Conservation (phyloP, 192 early-diverging fungal species). For the Backusella psychrophila region DNA sequence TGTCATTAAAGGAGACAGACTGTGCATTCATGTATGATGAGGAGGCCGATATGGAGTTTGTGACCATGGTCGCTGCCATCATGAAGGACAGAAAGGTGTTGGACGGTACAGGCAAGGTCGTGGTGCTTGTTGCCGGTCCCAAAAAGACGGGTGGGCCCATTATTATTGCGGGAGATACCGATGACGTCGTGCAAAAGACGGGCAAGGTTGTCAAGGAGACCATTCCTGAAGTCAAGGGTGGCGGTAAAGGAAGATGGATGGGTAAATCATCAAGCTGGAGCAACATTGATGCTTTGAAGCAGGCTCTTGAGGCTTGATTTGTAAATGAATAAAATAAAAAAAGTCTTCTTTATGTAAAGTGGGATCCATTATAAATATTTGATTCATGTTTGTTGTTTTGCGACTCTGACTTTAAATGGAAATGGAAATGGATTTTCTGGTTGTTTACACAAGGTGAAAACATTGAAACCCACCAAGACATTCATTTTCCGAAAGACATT, state of each 20-base stretch:
- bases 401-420: too few species aligned
- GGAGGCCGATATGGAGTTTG: slow-evolving; percentile 50
- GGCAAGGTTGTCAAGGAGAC: slow-evolving; percentile 19
- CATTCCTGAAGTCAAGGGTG: slow-evolving; percentile 44
- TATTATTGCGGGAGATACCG: slow-evolving; percentile 37
- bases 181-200: slow-evolving; percentile 38
- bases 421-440: too few species aligned
- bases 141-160: slow-evolving; percentile 42
- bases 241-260: slow-evolving; percentile 50
- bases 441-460: too few species aligned
- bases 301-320: slow-evolving; percentile 1
- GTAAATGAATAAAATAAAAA: background rate
- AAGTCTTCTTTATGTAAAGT: too few species aligned
- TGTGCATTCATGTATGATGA: slow-evolving; percentile 39
- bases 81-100: slow-evolving; percentile 38
- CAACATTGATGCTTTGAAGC: slow-evolving; percentile 30
- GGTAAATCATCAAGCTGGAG: slow-evolving; percentile 48
- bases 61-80: slow-evolving; percentile 24
- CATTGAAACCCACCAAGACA: too few species aligned
- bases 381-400: too few species aligned
- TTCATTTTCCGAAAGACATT: too few species aligned
- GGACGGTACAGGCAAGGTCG: slow-evolving; percentile 13
- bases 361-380: too few species aligned
- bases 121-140: slow-evolving; percentile 41
- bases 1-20: background rate